phyloP scores from a whole-genome alignment of 1,139 yeast species.

The Taphrina populina region DNA sequence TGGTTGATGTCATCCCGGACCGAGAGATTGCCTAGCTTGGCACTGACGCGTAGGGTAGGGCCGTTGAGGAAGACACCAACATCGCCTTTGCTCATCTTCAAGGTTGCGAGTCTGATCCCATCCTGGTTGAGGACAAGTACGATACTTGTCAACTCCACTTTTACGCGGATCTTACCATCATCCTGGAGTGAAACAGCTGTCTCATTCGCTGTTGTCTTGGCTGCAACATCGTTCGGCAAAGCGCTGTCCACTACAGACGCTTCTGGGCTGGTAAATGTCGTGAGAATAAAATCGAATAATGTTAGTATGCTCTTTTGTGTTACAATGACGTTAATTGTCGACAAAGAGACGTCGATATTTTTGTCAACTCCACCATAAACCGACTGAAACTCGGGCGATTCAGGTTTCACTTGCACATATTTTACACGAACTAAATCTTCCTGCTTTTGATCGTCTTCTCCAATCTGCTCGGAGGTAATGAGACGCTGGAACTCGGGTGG shows the following conservation, averaged over 20 bases:
- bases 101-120: conserved; percentile 74
- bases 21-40: conserved; percentile 78
- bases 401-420: conserved; percentile 59
- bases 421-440: conserved; percentile 61
- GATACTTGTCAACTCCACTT: conserved; percentile 69
- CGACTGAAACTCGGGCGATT: conserved; percentile 57
- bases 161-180: conserved; percentile 58
- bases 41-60: conserved; percentile 69
- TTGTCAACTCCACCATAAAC: conserved; percentile 67
- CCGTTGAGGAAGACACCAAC: conserved; percentile 67
- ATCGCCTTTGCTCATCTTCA: conserved; percentile 71
- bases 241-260: conserved; percentile 5
- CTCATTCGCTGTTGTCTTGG: conserved; percentile 44
- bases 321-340: conserved; percentile 73
- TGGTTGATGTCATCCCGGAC: conserved; percentile 73
- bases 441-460: conserved; percentile 44
- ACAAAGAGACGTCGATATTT: conserved; percentile 67
- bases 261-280: conserved; percentile 67
- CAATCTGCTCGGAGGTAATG: conserved; percentile 63
- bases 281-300: conserved; percentile 72
- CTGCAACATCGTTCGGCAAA: conserved; percentile 53
- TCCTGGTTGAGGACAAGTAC: conserved; percentile 79
- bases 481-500: conserved; percentile 66
- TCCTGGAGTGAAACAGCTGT: conserved; percentile 32
- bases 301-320: conserved; percentile 78